These are phyloP conservation scores for Ensete ventricosum DNA, from an alignment of 176 grass and related monocot species.

Conservation along the genomic window DNA sequence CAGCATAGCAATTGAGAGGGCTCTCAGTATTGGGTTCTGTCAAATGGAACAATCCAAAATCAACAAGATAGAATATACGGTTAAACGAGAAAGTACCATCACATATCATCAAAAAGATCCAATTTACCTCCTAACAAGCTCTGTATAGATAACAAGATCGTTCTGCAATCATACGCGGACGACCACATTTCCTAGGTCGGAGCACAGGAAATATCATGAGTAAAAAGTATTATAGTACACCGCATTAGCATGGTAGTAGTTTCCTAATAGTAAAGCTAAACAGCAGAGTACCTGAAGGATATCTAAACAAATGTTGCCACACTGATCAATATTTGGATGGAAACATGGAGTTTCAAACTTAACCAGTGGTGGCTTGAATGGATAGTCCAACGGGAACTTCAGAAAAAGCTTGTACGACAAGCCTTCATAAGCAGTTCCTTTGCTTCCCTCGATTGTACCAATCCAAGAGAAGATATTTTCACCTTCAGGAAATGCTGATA, in stretches of 20 bases:
- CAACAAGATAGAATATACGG: too few species aligned
- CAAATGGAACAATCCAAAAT: background rate
- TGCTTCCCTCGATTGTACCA: slow-evolving; percentile 32
- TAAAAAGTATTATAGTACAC: background rate
- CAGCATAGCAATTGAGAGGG: slow-evolving; percentile 32
- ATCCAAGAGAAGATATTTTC: slow-evolving; percentile 35
- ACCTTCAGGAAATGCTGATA: slow-evolving; percentile 31
- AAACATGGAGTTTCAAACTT: slow-evolving; percentile 34
- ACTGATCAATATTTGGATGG: slow-evolving; percentile 34
- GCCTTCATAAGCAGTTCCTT: slow-evolving; percentile 30
- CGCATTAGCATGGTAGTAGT: background rate
- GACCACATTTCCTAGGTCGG: slow-evolving; percentile 27
- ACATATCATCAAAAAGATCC: background rate
- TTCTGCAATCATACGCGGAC: slow-evolving; percentile 29
- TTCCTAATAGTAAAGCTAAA: background rate
- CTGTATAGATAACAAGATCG: slow-evolving; percentile 27
- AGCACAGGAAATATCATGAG: background rate
- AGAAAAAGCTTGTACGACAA: slow-evolving; percentile 26
- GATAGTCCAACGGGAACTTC: slow-evolving; percentile 26
- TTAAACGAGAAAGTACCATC: background rate
- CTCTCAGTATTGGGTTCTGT: slow-evolving; percentile 32
- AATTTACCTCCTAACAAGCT: slow-evolving; percentile 28
- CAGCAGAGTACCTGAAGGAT: slow-evolving; percentile 24
- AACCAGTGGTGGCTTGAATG: slow-evolving; percentile 29
- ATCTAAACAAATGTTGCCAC: slow-evolving; percentile 33